Conservation (phyloP, 768 basidiomycete genomes). For the Lactarius deliciosus region DNA sequence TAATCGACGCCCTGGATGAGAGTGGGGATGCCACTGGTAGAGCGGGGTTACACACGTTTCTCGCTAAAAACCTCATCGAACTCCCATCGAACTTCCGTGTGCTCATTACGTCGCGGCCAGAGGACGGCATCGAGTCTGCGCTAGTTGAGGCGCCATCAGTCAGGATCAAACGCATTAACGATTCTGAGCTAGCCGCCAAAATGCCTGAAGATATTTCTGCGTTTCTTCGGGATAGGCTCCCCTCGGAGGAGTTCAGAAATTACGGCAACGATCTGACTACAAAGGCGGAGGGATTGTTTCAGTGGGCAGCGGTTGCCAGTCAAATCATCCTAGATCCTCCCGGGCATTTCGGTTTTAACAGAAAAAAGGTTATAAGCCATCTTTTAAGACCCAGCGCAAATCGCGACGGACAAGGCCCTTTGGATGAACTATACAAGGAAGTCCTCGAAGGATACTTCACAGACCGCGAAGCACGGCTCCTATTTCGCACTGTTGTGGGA, state of each 20-base stretch:
- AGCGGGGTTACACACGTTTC: not conserved
- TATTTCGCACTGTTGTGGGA: constrained; percentile 1
- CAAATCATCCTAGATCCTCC: not conserved
- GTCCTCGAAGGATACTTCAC: not conserved
- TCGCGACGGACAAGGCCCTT: not conserved
- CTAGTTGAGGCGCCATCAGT: no score
- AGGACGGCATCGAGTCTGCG: no score
- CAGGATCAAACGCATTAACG: no score
- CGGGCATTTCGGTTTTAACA: not conserved
- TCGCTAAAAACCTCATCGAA: not conserved
- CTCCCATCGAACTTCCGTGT: not conserved
- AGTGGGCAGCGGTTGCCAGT: no score
- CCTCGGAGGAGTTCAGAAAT: no score
- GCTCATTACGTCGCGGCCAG: not conserved
- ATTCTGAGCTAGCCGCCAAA: no score
- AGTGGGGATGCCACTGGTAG: not conserved
- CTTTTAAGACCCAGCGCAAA: not conserved
- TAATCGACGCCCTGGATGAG: not conserved
- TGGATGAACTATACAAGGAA: not conserved
- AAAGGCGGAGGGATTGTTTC: no score
- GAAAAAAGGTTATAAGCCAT: not conserved
- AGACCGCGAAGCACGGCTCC: not conserved
- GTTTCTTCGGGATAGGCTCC: no score
- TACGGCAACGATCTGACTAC: no score
- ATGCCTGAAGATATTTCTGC: no score